Evolutionary conservation across 805 yeast species (phyloP).

Genomic region (Ogataea parapolymorpha): DNA sequence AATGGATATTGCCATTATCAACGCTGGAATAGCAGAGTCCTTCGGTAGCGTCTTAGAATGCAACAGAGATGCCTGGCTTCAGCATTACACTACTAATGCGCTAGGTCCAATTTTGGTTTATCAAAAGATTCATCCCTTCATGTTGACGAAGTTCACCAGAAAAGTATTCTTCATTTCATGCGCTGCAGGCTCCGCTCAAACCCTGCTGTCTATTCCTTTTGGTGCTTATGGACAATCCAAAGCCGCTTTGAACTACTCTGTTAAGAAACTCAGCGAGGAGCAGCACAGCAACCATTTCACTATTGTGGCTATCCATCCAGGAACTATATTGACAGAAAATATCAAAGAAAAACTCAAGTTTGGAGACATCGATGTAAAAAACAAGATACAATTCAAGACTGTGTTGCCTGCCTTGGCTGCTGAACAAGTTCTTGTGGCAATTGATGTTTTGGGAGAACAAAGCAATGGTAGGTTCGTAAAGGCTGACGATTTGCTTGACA

Average conservation of each 20-base stretch:
- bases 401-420: neutral
- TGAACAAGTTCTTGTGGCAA: neutral
- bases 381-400: neutral
- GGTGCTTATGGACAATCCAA: conserved; percentile 35
- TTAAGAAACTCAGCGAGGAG: conserved; percentile 28
- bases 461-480: conserved; percentile 1
- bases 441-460: neutral
- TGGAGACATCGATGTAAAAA: neutral
- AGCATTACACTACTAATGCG: conserved; percentile 22
- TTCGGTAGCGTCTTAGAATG: neutral
- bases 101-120: conserved; percentile 33
- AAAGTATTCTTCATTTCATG: conserved; percentile 31
- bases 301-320: conserved; percentile 2
- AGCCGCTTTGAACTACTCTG: conserved; percentile 32
- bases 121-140: conserved; percentile 29
- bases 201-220: conserved; percentile 18
- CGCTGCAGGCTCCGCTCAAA: conserved; percentile 27
- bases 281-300: conserved; percentile 20
- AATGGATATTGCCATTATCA: conserved; percentile 36
- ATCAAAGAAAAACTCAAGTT: neutral
- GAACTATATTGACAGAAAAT: conserved; percentile 1
- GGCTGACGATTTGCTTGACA: conserved; percentile 19
- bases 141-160: conserved; percentile 24
- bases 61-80: neutral
- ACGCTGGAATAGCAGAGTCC: conserved; percentile 26